phyloP scores from a whole-genome alignment of 2,329 filamentous ascomycete genomes.

The Trichoderma breve region DNA sequence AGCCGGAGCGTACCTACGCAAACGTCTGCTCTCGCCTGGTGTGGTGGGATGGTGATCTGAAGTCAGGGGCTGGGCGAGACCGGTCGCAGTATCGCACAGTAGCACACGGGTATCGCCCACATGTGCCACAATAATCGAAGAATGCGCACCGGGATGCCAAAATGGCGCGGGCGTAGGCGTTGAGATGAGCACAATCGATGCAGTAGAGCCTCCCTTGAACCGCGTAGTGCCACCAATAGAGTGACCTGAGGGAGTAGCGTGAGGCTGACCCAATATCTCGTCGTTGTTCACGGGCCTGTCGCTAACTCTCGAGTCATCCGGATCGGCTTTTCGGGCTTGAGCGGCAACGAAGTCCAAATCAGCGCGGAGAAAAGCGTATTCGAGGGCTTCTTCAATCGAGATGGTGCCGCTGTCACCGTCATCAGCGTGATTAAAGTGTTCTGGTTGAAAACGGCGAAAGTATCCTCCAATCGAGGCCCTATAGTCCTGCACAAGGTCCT shows the following conservation, averaged over 20 bases:
- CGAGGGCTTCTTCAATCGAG: slow-evolving; percentile 73
- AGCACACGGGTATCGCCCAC: slow-evolving; percentile 91
- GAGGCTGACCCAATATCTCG: slow-evolving; percentile 70
- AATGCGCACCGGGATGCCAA: slow-evolving; percentile 87
- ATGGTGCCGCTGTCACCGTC: slow-evolving; percentile 35
- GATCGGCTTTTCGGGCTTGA: slow-evolving; percentile 77
- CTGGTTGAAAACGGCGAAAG: slow-evolving; percentile 84
- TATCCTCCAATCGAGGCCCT: slow-evolving; percentile 86
- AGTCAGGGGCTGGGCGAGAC: slow-evolving; percentile 75
- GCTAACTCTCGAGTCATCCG: slow-evolving; percentile 65
- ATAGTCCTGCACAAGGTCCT: slow-evolving; percentile 71
- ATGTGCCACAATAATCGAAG: slow-evolving; percentile 81
- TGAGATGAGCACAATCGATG: slow-evolving; percentile 84
- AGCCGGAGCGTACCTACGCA: slow-evolving; percentile 77
- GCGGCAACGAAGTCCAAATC: slow-evolving; percentile 93
- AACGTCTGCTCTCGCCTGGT: slow-evolving; percentile 75
- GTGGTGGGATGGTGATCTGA: slow-evolving; percentile 91
- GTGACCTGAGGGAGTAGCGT: slow-evolving; percentile 53
- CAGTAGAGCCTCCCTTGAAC: slow-evolving; percentile 93
- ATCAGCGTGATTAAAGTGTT: slow-evolving; percentile 60
- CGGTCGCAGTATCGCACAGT: slow-evolving; percentile 82
- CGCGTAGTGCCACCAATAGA: slow-evolving; percentile 71
- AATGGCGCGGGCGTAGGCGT: slow-evolving; percentile 90
- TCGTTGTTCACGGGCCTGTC: slow-evolving; percentile 81
- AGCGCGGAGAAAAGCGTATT: slow-evolving; percentile 89